These are phyloP conservation scores for Pythium insidiosum DNA, from an alignment of 352 stramenopile genomes.

Conservation along the genomic window DNA sequence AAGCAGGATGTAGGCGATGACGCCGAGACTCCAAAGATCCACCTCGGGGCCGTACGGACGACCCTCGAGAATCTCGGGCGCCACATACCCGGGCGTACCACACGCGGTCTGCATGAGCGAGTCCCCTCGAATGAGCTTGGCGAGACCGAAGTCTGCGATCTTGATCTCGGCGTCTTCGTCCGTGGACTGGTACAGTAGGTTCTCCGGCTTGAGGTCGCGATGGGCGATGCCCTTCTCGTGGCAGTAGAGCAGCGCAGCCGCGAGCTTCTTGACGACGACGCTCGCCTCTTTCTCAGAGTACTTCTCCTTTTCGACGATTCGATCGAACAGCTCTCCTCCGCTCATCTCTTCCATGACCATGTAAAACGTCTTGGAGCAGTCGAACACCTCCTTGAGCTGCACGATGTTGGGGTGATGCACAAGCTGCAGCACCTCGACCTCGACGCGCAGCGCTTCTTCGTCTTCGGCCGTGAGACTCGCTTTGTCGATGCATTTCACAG, in stretches of 20 bases:
- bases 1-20: conserved; percentile 94
- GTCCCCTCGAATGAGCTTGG: conserved; percentile 90
- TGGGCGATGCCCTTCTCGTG: conserved; percentile 90
- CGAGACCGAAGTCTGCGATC: conserved; percentile 88
- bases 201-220: conserved; percentile 84
- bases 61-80: conserved; percentile 93
- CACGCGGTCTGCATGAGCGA: conserved; percentile 93
- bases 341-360: conserved; percentile 91
- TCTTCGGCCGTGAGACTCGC: conserved; percentile 70
- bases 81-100: conserved; percentile 95
- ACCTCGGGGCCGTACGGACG: conserved; percentile 90
- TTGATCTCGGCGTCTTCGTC: conserved; percentile 92
- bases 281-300: conserved; percentile 88
- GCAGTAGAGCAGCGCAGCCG: conserved; percentile 78
- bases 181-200: conserved; percentile 79
- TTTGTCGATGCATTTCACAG: conserved; percentile 84
- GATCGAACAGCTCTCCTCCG: conserved; percentile 89
- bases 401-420: conserved; percentile 87
- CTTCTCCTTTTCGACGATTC: conserved; percentile 89
- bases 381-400: conserved; percentile 80
- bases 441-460: conserved; percentile 70
- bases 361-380: conserved; percentile 87
- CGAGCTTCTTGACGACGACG: conserved; percentile 79
- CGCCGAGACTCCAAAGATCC: conserved; percentile 94
- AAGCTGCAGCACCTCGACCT: conserved; percentile 78